Percentiles rank a stretch among this genome's conserved stretches.
phyloP scores from a whole-genome alignment of 2,329 filamentous ascomycete genomes.

The Penicillium corylophilum region DNA sequence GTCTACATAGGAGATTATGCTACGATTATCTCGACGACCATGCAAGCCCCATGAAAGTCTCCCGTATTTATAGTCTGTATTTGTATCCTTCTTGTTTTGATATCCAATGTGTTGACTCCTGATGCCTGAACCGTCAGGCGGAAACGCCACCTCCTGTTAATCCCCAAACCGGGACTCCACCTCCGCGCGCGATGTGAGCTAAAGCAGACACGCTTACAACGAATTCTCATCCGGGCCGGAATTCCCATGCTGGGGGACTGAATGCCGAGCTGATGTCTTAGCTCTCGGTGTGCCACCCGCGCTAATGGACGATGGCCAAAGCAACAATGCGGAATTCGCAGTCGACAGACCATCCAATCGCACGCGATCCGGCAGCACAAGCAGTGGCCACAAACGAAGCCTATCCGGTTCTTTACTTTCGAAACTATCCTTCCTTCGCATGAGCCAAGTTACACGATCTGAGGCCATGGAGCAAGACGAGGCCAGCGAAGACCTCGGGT shows the following conservation, averaged over 20 bases:
- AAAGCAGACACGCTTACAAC: neutral
- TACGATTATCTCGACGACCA: neutral
- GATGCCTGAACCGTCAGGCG: conserved; percentile 10
- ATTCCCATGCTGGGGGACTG: conserved; percentile 14
- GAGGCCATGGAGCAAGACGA: conserved; percentile 26
- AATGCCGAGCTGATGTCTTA: conserved; percentile 23
- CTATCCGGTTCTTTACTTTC: conserved; percentile 66
- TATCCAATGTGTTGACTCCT: neutral
- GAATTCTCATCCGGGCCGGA: neutral
- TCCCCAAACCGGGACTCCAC: neutral
- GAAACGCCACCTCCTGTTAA: conserved; percentile 1
- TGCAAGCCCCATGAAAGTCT: neutral
- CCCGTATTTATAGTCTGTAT: neutral
- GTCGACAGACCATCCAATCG: conserved; percentile 27
- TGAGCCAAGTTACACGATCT: conserved; percentile 41
- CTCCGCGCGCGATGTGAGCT: conserved; percentile 1
- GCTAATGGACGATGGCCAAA: conserved; percentile 39
- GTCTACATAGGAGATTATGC: conserved; percentile 4
- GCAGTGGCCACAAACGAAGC: conserved; percentile 51
- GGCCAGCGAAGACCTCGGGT: conserved; percentile 28
- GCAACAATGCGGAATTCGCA: conserved; percentile 27
- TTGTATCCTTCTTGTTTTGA: neutral
- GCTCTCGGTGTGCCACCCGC: conserved; percentile 21
- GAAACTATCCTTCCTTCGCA: conserved; percentile 67
- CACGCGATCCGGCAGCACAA: conserved; percentile 34